A percentile compares a stretch with the other conserved stretches of the same genome.
Evolutionary conservation across 225 moss, liverwort and hornwort species (phyloP).

Genomic region (Climacium dendroides): DNA sequence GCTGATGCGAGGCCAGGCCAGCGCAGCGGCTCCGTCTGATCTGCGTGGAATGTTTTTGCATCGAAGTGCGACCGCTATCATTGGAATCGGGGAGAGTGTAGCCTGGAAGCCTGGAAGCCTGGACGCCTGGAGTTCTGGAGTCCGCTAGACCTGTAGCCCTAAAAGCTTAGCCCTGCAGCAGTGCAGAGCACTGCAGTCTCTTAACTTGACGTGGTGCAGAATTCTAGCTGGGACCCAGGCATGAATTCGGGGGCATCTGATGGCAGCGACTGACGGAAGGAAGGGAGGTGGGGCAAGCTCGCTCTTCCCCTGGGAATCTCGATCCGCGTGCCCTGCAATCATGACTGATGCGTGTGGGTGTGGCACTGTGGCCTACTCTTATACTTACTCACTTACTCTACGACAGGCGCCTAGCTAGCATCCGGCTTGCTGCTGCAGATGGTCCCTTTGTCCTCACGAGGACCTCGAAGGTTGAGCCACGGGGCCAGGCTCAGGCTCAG

Average conservation of each 20-base stretch:
- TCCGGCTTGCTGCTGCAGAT: background rate
- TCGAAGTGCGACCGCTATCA: background rate
- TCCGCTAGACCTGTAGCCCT: background rate
- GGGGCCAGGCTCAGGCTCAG: background rate
- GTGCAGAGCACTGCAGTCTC: background rate
- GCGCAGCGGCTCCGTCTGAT: background rate
- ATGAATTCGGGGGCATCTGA: background rate
- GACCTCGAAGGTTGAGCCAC: background rate
- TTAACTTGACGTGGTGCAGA: background rate
- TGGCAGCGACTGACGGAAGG: background rate
- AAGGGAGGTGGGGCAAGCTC: background rate
- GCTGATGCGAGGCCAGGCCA: background rate
- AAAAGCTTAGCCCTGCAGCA: background rate
- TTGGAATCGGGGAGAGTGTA: background rate
- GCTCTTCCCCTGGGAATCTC: background rate
- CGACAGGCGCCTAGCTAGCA: background rate
- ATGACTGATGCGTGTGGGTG: background rate
- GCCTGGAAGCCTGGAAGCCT: no score
- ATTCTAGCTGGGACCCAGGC: background rate
- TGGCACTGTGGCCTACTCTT: background rate
- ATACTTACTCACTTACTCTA: no score
- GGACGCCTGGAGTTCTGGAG: no score
- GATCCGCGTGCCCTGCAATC: background rate
- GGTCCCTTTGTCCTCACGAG: background rate
- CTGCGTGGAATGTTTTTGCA: constrained; percentile 15